Evolutionary conservation across 805 yeast species (phyloP).

Genomic region (Ogataea neopini): DNA sequence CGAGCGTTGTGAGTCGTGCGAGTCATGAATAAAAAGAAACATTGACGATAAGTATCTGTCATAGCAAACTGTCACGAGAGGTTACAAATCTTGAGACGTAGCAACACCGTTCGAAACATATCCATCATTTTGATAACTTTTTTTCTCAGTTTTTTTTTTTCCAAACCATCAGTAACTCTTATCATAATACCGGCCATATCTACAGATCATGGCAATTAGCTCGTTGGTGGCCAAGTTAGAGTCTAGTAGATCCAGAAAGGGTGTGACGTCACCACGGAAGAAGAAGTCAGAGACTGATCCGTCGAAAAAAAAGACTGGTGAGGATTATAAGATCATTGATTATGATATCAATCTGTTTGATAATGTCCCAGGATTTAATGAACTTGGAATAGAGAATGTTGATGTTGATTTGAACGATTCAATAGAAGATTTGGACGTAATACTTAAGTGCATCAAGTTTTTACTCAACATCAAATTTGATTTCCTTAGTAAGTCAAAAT

Average conservation of each 20-base stretch:
- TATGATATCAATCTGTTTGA: constrained; percentile 21
- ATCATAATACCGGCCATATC: too few species aligned
- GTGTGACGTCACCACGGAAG: constrained; percentile 7
- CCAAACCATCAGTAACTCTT: not conserved
- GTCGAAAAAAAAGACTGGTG: constrained; percentile 10
- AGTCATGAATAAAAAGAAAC: too few species aligned
- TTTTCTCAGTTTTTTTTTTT: not conserved
- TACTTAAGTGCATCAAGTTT: constrained; percentile 22
- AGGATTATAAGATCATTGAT: constrained; percentile 15
- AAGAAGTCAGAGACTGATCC: constrained; percentile 6
- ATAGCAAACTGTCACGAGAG: too few species aligned
- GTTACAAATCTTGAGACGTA: too few species aligned
- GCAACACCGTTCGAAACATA: too few species aligned
- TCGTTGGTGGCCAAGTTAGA: constrained; percentile 12
- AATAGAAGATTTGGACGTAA: constrained; percentile 16
- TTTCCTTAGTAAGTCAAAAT: constrained; percentile 24
- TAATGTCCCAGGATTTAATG: constrained; percentile 12
- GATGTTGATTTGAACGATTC: constrained; percentile 17
- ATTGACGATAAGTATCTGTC: too few species aligned
- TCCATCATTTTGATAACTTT: too few species aligned
- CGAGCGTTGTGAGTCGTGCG: too few species aligned
- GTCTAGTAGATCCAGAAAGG: constrained; percentile 5
- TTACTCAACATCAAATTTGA: constrained; percentile 25
- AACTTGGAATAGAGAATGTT: constrained; percentile 7
- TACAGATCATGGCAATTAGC: constrained; percentile 9